Percentiles rank a stretch among this genome's conserved stretches.
These are phyloP conservation scores for Apium graveolens DNA, from an alignment of 129 eudicot genomes.

Conservation along the genomic window DNA sequence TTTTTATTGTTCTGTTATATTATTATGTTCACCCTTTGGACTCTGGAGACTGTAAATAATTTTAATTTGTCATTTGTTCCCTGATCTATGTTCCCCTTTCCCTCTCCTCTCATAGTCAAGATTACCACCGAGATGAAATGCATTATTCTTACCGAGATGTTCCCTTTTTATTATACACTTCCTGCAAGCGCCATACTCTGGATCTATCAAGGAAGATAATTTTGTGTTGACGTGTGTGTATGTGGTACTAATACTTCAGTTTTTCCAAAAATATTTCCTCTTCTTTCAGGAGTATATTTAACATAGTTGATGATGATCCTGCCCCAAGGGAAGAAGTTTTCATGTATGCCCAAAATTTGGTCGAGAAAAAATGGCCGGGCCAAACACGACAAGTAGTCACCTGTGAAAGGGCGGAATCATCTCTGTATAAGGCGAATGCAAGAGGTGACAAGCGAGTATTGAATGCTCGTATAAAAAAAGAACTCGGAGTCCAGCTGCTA, in stretches of 20 bases:
- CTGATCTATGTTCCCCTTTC: neutral
- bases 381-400: slow-evolving; percentile 9
- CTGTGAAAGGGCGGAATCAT: slow-evolving; percentile 13
- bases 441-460: slow-evolving; percentile 66
- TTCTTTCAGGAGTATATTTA: slow-evolving; percentile 46
- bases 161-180: neutral
- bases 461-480: slow-evolving; percentile 58
- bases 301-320: slow-evolving; percentile 89
- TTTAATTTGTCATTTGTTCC: neutral
- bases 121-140: neutral
- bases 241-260: neutral
- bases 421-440: slow-evolving; percentile 7
- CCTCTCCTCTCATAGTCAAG: neutral
- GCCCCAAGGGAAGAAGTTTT: slow-evolving; percentile 73
- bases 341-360: slow-evolving; percentile 42
- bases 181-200: neutral
- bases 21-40: neutral
- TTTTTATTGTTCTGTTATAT: neutral
- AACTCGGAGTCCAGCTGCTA: slow-evolving; percentile 56
- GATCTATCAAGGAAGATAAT: neutral
- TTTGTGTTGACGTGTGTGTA: neutral
- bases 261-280: neutral
- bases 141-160: neutral
- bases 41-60: neutral
- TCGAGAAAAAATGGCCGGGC: slow-evolving; percentile 50